Conservation (phyloP, 2,329 filamentous ascomycete species). For the Clarireedia hainanense region DNA sequence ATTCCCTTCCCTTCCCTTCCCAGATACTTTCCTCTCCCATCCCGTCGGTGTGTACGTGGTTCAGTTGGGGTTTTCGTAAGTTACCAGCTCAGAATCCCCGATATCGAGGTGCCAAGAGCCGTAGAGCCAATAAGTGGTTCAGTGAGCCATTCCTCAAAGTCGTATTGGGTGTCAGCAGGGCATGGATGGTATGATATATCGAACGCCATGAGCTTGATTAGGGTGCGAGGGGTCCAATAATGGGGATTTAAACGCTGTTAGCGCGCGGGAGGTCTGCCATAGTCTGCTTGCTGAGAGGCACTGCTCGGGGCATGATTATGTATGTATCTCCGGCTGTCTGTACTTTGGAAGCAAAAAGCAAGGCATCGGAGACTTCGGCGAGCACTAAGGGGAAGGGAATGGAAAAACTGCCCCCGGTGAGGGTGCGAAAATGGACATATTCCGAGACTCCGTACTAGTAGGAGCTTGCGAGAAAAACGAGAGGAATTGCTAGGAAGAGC, state of each 20-base stretch:
- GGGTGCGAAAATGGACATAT: not conserved
- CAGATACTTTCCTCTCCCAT: not conserved
- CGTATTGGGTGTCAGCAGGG: slow-evolving; percentile 7
- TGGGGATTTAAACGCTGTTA: slow-evolving; percentile 10
- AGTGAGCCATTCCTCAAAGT: not conserved
- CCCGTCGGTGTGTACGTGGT: slow-evolving; percentile 5
- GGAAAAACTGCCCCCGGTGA: not conserved
- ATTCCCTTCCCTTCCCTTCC: not conserved
- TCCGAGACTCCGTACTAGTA: not conserved
- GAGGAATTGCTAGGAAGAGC: not conserved
- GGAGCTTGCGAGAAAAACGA: not conserved
- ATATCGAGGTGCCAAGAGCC: slow-evolving; percentile 7
- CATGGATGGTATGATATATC: slow-evolving; percentile 10
- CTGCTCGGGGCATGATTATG: not conserved
- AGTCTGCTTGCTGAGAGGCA: not conserved
- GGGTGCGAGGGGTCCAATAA: slow-evolving; percentile 4
- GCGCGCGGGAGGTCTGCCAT: slow-evolving; percentile 2
- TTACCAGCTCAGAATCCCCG: not conserved
- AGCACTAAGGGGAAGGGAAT: too few species aligned
- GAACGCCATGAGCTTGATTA: slow-evolving; percentile 8
- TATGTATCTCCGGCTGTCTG: not conserved
- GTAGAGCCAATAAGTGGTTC: not conserved
- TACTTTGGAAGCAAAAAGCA: not conserved
- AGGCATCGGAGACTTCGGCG: not conserved
- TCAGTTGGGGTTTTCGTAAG: slow-evolving; percentile 4